Evolutionary conservation across 2,329 filamentous ascomycete genomes (phyloP).

Genomic region (Pyrenophora teres): DNA sequence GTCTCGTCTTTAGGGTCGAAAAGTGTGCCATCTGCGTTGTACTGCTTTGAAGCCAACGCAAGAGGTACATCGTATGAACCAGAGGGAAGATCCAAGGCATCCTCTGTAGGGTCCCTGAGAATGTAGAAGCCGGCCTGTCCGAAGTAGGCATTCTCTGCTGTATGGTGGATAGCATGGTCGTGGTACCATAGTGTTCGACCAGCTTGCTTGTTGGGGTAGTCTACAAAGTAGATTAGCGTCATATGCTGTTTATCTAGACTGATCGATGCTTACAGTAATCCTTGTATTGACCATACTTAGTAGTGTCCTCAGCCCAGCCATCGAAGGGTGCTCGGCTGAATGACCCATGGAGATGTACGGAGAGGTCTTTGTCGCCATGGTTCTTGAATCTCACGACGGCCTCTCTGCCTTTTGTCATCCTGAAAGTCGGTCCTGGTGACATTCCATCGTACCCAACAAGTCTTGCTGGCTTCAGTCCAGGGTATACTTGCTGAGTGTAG

Average conservation of each 20-base stretch:
- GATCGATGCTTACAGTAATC: conserved; percentile 32
- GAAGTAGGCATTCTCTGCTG: conserved; percentile 62
- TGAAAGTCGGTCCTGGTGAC: conserved; percentile 60
- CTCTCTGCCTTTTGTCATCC: conserved; percentile 56
- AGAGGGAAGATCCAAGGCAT: conserved; percentile 56
- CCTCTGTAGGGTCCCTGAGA: conserved; percentile 57
- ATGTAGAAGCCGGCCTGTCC: conserved; percentile 65
- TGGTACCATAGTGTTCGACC: conserved; percentile 63
- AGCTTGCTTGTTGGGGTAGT: conserved; percentile 62
- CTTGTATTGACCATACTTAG: conserved; percentile 59
- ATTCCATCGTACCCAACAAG: conserved; percentile 62
- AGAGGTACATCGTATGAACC: conserved; percentile 62
- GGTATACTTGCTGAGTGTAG: conserved; percentile 53
- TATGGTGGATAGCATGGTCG: conserved; percentile 52
- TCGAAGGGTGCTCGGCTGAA: conserved; percentile 55
- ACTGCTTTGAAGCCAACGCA: conserved; percentile 58
- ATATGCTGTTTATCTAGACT: not conserved
- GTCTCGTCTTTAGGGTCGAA: conserved; percentile 55
- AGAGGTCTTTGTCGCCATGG: conserved; percentile 52
- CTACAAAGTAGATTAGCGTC: conserved; percentile 17
- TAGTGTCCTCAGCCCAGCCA: conserved; percentile 62
- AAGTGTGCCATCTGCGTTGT: conserved; percentile 59
- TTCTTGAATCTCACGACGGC: conserved; percentile 62
- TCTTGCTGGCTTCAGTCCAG: conserved; percentile 48
- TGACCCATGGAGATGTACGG: conserved; percentile 62